Evolutionary conservation across 176 grass and related monocot genomes (phyloP), one percentile per base, ranked within the genome.

Genomic region (Dendrocalamus sinicus): DNA sequence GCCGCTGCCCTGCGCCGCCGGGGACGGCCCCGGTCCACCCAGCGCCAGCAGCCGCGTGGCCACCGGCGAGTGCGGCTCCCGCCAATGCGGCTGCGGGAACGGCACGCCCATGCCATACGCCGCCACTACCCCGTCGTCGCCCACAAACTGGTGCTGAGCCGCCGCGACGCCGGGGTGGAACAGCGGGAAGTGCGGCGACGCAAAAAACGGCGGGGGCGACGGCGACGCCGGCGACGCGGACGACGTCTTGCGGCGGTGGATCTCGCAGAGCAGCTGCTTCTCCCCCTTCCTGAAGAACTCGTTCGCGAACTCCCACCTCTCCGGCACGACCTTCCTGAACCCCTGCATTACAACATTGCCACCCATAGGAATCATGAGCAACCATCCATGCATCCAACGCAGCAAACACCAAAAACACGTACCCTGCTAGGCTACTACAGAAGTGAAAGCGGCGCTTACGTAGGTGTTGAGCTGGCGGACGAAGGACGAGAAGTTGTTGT

Each of bases 401-500:
- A 17, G 1, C 3, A 16, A 22, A 9, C 58, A 43, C 48, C 14
- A 3, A 26, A 16, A 22, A 5, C 58, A 44, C 37, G n/a, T 16
- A 43, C 8, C 32, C 32, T 40, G 37, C 37, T 39, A 39, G 37
- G 37, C 37, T 39, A 9, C 32, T 19, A 67, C 65, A 20, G 32
- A 66, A 51, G 39, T 5, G 68, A 15, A 22, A 60, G 53, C 43
- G 26, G n/a, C 43, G 19, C 89, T 86, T 64, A 98, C 96, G 90
- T 98, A 98, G 77, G 96, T 98, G 88, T 98, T 98, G 84, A 98
- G 96, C 85, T 98, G 96, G 70, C 96, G 96, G 57, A 98, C 96
- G 78, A 98, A 98, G 50, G 93, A 95, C 9, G 96, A 98, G 91
- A 98, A 98, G 86, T 98, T 98, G 71, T 95, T 98, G 70, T 98